Percentiles rank a stretch among this genome's conserved stretches.
Evolutionary conservation across 805 yeast genomes (phyloP).

Genomic region (Cephaloascus fragrans): DNA sequence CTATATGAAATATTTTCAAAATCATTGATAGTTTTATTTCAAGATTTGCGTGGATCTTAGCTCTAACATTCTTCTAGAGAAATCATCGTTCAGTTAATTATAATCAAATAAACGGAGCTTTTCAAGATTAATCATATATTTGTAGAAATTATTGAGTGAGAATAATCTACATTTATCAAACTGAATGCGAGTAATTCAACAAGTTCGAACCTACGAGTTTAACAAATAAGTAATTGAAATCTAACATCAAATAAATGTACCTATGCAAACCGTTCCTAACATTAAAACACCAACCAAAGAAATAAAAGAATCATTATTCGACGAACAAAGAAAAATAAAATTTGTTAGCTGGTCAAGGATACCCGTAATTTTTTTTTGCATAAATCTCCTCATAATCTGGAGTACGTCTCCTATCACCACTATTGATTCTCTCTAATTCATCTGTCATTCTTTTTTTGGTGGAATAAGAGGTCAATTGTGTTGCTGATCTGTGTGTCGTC

Average conservation of each 20-base stretch:
- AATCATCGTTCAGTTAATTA: too few relatives aligned
- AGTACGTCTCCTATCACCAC: slow-evolving; percentile 23
- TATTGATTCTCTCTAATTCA: slow-evolving; percentile 25
- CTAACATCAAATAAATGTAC: too few relatives aligned
- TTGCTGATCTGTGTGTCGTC: not conserved
- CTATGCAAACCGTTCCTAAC: not conserved
- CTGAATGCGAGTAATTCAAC: too few relatives aligned
- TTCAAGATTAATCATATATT: too few relatives aligned
- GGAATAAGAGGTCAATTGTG: not conserved
- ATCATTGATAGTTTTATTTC: too few relatives aligned
- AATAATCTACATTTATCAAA: too few relatives aligned
- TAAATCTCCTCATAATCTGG: slow-evolving; percentile 33
- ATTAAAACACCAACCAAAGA: not conserved
- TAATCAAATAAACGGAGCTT: too few relatives aligned
- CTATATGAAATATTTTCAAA: slow-evolving; percentile 18
- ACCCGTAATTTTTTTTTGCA: slow-evolving; percentile 15
- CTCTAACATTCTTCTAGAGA: too few relatives aligned
- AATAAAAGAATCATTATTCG: not conserved
- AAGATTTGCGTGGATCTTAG: too few relatives aligned
- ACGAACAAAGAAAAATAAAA: not conserved
- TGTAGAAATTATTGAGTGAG: too few relatives aligned
- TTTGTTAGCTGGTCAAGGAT: slow-evolving; percentile 1
- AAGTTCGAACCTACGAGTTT: too few relatives aligned
- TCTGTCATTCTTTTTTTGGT: slow-evolving; percentile 27
- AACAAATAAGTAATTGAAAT: too few relatives aligned